Base-by-base conservation (phyloP, 805 yeast genomes). In the Lipomyces yamadae region DNA sequence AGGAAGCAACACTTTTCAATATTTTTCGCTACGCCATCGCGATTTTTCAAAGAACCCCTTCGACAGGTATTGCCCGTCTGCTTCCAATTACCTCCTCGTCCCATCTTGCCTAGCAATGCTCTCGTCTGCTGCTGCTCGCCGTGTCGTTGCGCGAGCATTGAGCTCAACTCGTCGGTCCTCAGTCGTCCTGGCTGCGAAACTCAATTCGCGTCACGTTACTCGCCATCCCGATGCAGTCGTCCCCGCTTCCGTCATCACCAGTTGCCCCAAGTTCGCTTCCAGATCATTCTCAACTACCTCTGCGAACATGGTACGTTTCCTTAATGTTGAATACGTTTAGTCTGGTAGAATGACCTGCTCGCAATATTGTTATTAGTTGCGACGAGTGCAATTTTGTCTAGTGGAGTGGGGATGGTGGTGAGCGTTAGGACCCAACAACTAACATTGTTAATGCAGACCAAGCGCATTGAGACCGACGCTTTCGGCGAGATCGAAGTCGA, bases 401-500 rank as follows among this genome's bases (percentile, higher is more conserved):
- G 39, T 13, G 39, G 39, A 10, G 39, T 37, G 39, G 15, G 3
- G 39, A 10, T 37, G 13, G 39, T 37, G 39, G 39, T 11, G 15
- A 10, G 15, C 39, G 15, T 37, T 37, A 10, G 15, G 24, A 24
- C 24, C 24, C 24, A 24, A 24, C 24, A 24, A 37, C 34, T 29
- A 52, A 52, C 34, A 34, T 32, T 52, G 55, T 32, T 52, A 39
- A 52, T 30, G 42, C 56, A 60, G 66, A 56, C 61, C 29, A 33
- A 48, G 56, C 86, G 99, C 82, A 86, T 85, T 65, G 99, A 94
- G 79, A 84, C 92, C 66, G 99, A 94, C 81, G 98, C 98, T 61
- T 95, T 94, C 76, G 99, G 99, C 74, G 97, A 91, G 77, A 90
- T 95, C 76, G 92, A 92, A 78, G 99, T 94, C 61, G 92, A 91